Percentiles rank a stretch among this genome's conserved stretches.
Conservation (phyloP, 2,329 filamentous ascomycete genomes). For the Diplodia mutila region DNA sequence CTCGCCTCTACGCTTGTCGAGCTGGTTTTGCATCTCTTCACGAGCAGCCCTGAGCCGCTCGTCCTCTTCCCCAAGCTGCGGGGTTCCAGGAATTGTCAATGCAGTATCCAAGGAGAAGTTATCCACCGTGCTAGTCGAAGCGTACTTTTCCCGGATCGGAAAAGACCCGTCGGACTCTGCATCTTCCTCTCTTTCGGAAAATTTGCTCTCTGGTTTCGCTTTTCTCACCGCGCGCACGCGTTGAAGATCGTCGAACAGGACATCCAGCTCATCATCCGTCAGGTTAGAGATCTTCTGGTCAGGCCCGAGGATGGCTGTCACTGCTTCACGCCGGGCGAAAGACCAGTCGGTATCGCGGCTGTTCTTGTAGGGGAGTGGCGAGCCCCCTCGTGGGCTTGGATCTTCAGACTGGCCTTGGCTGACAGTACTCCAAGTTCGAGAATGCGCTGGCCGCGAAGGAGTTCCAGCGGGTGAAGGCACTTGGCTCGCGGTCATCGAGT, state of each 20-base stretch:
- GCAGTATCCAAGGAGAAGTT: slow-evolving; percentile 95
- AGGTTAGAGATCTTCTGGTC: slow-evolving; percentile 90
- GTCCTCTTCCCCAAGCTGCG: slow-evolving; percentile 77
- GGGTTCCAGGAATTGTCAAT: slow-evolving; percentile 92
- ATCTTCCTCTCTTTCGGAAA: slow-evolving; percentile 74
- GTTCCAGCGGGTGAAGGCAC: slow-evolving; percentile 66
- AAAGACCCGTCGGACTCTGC: slow-evolving; percentile 88
- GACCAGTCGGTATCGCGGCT: slow-evolving; percentile 92
- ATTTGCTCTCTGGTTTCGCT: slow-evolving; percentile 60
- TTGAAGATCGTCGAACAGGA: slow-evolving; percentile 91
- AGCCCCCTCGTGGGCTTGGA: slow-evolving; percentile 74
- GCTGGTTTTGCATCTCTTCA: slow-evolving; percentile 80
- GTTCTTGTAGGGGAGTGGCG: slow-evolving; percentile 70
- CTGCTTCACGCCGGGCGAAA: slow-evolving; percentile 90
- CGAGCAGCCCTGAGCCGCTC: slow-evolving; percentile 73
- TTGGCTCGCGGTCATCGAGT: slow-evolving; percentile 70
- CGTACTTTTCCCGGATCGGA: slow-evolving; percentile 87
- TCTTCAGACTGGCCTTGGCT: slow-evolving; percentile 82
- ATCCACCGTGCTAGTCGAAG: slow-evolving; percentile 91
- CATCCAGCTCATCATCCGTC: slow-evolving; percentile 91
- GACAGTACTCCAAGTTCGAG: slow-evolving; percentile 65
- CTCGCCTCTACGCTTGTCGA: slow-evolving; percentile 83
- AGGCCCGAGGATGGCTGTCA: slow-evolving; percentile 82
- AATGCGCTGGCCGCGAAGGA: slow-evolving; percentile 66
- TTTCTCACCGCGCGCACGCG: slow-evolving; percentile 83